Percentiles rank a stretch among this genome's conserved stretches.
phyloP scores from a whole-genome alignment of 441 rosid species.

The Pelargonium exstipulatum region DNA sequence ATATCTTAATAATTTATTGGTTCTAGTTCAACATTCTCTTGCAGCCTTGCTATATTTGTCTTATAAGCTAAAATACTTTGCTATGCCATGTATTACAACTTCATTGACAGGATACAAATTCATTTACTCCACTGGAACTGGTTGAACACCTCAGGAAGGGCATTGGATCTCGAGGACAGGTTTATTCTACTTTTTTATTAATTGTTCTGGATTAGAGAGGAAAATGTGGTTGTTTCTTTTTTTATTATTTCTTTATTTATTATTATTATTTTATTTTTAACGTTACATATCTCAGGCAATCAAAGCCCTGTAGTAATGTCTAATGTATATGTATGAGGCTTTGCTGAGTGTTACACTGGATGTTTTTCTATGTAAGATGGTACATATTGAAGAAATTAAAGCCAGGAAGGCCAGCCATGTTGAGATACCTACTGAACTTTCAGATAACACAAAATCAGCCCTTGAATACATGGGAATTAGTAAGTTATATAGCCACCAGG shows the following conservation, averaged over 20 bases:
- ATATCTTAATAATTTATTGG: background rate
- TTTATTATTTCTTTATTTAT: background rate
- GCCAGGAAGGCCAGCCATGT: conserved; percentile 53
- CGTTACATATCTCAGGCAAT: conserved; percentile 5
- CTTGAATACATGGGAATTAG: conserved; percentile 60
- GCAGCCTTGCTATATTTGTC: background rate
- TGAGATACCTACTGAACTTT: conserved; percentile 57
- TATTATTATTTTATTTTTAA: background rate
- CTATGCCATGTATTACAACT: conserved; percentile 13
- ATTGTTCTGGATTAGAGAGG: conserved; percentile 4
- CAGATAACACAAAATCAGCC: conserved; percentile 55
- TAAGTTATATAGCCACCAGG: conserved; percentile 87
- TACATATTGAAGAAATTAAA: conserved; percentile 63
- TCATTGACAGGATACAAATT: conserved; percentile 50
- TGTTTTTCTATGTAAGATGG: conserved; percentile 49
- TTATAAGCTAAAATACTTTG: background rate
- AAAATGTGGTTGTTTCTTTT: background rate
- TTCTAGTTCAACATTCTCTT: no score
- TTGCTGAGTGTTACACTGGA: conserved; percentile 20
- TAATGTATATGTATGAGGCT: conserved; percentile 1
- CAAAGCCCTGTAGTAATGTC: conserved; percentile 2
- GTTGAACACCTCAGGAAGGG: conserved; percentile 75
- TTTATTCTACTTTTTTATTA: conserved; percentile 25
- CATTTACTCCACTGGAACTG: conserved; percentile 64
- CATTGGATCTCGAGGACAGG: conserved; percentile 79